Conservation (phyloP, 495 filamentous ascomycete species). For the Talaromyces borbonicus region DNA sequence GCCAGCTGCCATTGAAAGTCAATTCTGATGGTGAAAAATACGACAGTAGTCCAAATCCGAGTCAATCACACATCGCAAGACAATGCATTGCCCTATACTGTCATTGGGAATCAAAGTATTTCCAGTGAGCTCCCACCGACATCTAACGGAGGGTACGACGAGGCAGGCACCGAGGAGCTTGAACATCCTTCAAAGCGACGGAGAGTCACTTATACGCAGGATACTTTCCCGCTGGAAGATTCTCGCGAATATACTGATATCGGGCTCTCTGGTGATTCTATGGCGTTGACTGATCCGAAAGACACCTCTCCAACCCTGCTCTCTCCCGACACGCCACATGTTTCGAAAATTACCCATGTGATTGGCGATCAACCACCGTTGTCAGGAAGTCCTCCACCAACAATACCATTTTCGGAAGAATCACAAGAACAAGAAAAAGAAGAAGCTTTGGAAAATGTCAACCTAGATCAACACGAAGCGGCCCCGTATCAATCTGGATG, state of each 20-base stretch:
- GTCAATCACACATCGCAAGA: neutral
- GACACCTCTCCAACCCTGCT: too few species aligned
- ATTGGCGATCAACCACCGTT: neutral
- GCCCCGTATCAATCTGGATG: neutral
- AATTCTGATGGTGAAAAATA: neutral
- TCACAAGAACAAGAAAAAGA: neutral
- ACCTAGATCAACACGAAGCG: neutral
- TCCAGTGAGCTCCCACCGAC: neutral
- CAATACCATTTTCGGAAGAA: conserved; percentile 6
- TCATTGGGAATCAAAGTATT: neutral
- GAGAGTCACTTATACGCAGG: neutral
- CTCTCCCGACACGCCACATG: neutral
- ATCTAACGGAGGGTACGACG: neutral
- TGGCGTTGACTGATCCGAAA: conserved; percentile 15
- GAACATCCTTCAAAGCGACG: conserved; percentile 4
- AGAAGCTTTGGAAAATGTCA: neutral
- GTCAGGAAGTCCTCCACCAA: conserved; percentile 3
- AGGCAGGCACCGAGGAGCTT: neutral
- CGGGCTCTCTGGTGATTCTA: conserved; percentile 17
- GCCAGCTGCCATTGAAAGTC: neutral
- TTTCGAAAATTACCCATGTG: neutral
- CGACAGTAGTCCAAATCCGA: neutral
- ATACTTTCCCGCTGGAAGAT: neutral
- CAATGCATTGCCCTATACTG: neutral
- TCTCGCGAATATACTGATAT: neutral